Conservation (phyloP, 495 filamentous ascomycete genomes). For the Tirmania nivea region DNA sequence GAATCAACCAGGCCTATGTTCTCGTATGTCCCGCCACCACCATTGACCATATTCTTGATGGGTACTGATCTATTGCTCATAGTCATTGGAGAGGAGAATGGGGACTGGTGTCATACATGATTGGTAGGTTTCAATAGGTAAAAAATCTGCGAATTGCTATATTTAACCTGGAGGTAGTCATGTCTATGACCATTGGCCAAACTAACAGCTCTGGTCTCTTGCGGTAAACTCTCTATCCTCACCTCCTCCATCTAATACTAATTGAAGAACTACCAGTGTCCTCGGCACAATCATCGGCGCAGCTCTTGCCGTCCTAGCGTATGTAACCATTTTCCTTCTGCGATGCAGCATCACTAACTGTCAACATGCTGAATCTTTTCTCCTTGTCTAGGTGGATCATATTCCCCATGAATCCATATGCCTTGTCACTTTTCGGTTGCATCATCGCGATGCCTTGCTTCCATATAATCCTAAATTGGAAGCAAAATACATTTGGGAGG, state of each 20-base stretch:
- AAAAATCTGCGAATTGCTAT: not conserved
- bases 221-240: not conserved
- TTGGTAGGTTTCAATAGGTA: slow-evolving; percentile 18
- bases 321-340: not conserved
- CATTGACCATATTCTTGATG: too few species aligned
- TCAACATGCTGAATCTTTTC: not conserved
- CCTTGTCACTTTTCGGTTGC: slow-evolving; percentile 58
- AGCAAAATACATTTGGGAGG: slow-evolving; percentile 73
- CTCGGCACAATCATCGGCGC: slow-evolving; percentile 75
- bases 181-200: slow-evolving; percentile 88
- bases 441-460: slow-evolving; percentile 61
- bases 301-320: slow-evolving; percentile 41
- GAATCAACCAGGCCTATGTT: slow-evolving; percentile 33
- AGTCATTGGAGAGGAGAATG: slow-evolving; percentile 82
- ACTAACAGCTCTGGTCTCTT: slow-evolving; percentile 64
- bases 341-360: not conserved
- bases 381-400: slow-evolving; percentile 34
- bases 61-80: not conserved
- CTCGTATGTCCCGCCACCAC: slow-evolving; percentile 20
- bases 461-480: slow-evolving; percentile 65
- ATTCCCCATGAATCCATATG: slow-evolving; percentile 45
- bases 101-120: slow-evolving; percentile 92
- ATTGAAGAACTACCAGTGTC: slow-evolving; percentile 38
- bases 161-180: slow-evolving; percentile 28
- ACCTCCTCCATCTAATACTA: not conserved